phyloP scores from a whole-genome alignment of 2,329 filamentous ascomycete species.

The Colletotrichum musae region DNA sequence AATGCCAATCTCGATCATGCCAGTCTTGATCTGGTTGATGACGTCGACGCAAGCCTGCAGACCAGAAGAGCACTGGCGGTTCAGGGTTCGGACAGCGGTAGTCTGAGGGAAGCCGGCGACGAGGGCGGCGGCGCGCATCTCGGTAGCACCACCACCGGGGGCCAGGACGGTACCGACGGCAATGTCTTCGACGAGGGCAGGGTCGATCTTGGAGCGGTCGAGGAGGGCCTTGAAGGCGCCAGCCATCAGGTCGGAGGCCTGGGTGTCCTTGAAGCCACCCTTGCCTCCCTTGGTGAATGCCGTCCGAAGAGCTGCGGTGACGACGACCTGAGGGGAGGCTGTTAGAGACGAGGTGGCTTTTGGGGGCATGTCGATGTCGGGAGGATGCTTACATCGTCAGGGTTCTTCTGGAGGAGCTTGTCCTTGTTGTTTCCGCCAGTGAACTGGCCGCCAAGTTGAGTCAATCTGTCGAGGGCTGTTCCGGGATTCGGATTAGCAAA shows the following conservation, averaged over 20 bases:
- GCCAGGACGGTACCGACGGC: slow-evolving; percentile 92
- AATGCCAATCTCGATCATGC: slow-evolving; percentile 96
- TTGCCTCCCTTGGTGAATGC: slow-evolving; percentile 94
- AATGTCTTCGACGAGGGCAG: slow-evolving; percentile 90
- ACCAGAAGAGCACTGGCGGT: slow-evolving; percentile 94
- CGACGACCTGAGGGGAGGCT: slow-evolving; percentile 74
- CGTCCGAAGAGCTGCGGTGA: slow-evolving; percentile 92
- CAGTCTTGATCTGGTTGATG: slow-evolving; percentile 89
- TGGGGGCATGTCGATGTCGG: slow-evolving; percentile 11
- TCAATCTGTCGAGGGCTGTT: slow-evolving; percentile 69
- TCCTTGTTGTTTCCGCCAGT: slow-evolving; percentile 64
- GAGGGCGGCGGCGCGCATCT: slow-evolving; percentile 93
- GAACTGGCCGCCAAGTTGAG: slow-evolving; percentile 75
- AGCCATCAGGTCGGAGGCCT: slow-evolving; percentile 86
- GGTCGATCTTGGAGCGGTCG: slow-evolving; percentile 89
- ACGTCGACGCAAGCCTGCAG: slow-evolving; percentile 94
- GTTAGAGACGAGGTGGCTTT: slow-evolving; percentile 44
- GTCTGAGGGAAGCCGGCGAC: slow-evolving; percentile 91
- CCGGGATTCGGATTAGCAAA: slow-evolving; percentile 1
- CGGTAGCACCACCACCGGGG: slow-evolving; percentile 93
- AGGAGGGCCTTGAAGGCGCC: slow-evolving; percentile 87
- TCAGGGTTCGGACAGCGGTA: slow-evolving; percentile 88
- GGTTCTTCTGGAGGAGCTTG: slow-evolving; percentile 74
- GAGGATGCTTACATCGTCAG: slow-evolving; percentile 70
- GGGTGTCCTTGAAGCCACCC: slow-evolving; percentile 96